Base-by-base conservation (phyloP, 805 yeast genomes). In the Metschnikowia amazonensis region DNA sequence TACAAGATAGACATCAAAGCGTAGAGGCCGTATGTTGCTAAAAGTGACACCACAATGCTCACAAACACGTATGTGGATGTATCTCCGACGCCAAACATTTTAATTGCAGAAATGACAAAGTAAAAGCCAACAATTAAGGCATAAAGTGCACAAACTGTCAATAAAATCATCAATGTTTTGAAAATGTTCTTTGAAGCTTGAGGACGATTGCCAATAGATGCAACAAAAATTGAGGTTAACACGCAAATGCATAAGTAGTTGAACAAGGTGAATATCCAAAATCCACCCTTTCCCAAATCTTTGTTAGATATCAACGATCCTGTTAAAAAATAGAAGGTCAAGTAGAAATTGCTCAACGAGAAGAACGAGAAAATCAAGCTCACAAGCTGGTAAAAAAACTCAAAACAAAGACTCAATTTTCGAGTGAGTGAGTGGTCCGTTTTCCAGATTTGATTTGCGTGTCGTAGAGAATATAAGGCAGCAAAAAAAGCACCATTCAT, bases 191-290 rank as follows among this genome's bases (percentile, higher is more conserved):
- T 83, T 0, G 97, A 92, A 28, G 99, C 99, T 57, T 94, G 98
- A 2, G 99, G 99, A 59, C 98, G 78, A 61, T 94, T 94, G 52
- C 99, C 99, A 79, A 94, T 86, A 0, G 97, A 89, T 30, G 90
- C 86, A 53, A 94, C 84, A 59, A 94, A 86, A 66, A 89, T 83
- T n/a, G 95, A 80, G 10, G 94, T 82, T 56, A 94, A 74, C 16
- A 86, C 84, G 62, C 95, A 82, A 44, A 89, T 76, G 58, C 92
- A 81, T 49, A 89, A 67, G 63, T 94, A 90, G 64, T 89, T 88
- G 80, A 94, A 82, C 36, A 90, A 75, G 41, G 89, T 84, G 64
- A 90, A 92, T 23, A 88, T 66, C 69, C 88, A 82, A 56, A 82
- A 81, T 11, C 97, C 98, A n/a, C 86, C 90, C 32, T 67, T 72